phyloP scores from a whole-genome alignment of 2,329 filamentous ascomycete species.

The Penicillium italicum region DNA sequence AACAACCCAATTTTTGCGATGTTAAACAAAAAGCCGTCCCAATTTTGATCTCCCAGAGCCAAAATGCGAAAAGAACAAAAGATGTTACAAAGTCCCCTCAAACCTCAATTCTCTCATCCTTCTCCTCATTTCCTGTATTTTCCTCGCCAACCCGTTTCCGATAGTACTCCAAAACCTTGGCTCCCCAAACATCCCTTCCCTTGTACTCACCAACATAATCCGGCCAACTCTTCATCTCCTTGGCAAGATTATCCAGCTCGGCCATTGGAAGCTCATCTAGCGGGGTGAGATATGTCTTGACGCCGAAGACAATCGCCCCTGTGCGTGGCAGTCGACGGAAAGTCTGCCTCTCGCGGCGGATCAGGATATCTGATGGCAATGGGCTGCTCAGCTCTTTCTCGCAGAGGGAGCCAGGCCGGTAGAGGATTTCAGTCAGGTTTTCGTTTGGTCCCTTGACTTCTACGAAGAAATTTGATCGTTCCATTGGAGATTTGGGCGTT shows the following conservation, averaged over 20 bases:
- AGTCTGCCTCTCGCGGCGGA: conserved; percentile 51
- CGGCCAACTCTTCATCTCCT: conserved; percentile 47
- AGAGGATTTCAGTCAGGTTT: conserved; percentile 43
- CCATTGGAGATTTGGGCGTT: conserved; percentile 44
- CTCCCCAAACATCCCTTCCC: conserved; percentile 44
- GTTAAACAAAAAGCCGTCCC: conserved; percentile 7
- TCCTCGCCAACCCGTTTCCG: conserved; percentile 21
- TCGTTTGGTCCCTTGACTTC: conserved; percentile 44
- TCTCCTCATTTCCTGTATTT: background rate
- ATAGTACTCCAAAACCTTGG: conserved; percentile 38
- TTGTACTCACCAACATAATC: conserved; percentile 46
- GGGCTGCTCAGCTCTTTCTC: conserved; percentile 37
- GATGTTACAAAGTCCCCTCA: conserved; percentile 5
- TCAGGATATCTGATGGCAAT: conserved; percentile 41
- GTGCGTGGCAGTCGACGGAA: conserved; percentile 47
- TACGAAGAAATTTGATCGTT: conserved; percentile 50
- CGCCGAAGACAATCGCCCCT: conserved; percentile 49
- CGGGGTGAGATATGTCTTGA: conserved; percentile 46
- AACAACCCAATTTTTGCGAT: conserved; percentile 7
- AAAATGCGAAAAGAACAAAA: background rate
- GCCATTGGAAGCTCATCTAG: conserved; percentile 41
- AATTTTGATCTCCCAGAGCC: conserved; percentile 7
- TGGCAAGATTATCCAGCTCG: conserved; percentile 42
- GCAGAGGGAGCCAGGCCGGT: conserved; percentile 42
- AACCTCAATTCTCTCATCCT: conserved; percentile 13